Percentiles rank a stretch among this genome's conserved stretches.
Conservation (phyloP, 208 protist species). For the Trichomonas vaginalis region DNA sequence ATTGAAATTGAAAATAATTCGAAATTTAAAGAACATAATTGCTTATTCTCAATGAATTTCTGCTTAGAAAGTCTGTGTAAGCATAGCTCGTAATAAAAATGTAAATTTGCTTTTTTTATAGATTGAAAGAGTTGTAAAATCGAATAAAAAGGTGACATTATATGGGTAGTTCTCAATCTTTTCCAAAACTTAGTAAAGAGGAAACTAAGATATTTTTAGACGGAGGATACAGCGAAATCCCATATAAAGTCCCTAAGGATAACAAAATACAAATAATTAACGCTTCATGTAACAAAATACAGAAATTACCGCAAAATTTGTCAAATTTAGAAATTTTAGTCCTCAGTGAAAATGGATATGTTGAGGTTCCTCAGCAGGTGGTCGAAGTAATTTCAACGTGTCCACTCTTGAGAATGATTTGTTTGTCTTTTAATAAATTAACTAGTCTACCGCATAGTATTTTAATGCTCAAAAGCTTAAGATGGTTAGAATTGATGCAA, state of each 20-base stretch:
- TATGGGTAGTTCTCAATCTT: neutral
- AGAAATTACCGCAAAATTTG: neutral
- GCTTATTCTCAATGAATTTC: no score
- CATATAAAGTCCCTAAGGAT: neutral
- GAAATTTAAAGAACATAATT: no score
- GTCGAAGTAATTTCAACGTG: neutral
- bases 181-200: neutral
- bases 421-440: neutral
- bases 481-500: neutral
- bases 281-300: neutral
- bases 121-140: no score
- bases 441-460: neutral
- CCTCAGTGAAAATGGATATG: neutral
- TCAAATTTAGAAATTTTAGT: neutral
- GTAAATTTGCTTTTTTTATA: no score
- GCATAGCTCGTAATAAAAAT: no score
- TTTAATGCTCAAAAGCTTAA: neutral
- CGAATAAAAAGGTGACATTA: no score
- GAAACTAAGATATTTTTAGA: neutral
- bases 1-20: no score
- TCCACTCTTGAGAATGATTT: neutral
- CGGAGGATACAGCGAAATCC: neutral
- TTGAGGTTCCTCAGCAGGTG: neutral
- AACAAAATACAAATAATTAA: neutral
- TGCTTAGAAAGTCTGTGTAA: no score